Base-by-base conservation (phyloP, 805 yeast species). In the Cyberlindnera lachancei region DNA sequence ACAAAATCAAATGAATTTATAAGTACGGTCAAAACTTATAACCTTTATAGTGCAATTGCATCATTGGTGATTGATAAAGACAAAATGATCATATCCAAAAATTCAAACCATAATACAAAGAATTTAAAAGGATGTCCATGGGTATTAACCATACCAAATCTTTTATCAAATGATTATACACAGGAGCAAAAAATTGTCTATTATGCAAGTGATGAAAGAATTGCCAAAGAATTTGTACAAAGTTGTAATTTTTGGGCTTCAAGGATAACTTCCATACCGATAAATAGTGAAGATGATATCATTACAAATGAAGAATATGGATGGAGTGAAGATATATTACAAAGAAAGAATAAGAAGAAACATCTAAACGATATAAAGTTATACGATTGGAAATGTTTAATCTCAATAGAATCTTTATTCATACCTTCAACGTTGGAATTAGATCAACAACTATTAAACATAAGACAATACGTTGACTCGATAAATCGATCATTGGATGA, bases 201-300 rank as follows among this genome's bases (percentile, higher is more conserved):
- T 23, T 47, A 41, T 31, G 52, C 53, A 3, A 43, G 50, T 22
- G 36, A 36, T 23, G 21, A 37, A 12, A 82, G 77, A 43, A 71
- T 73, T 37, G 92, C 95, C 0, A 58, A 61, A 26, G 81, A 75
- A 48, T 84, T 73, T 55, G 74, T 82, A 13, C 72, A 79, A 44
- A 75, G 90, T 5, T 78, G 92, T 56, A 87, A 86, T 55, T 87
- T 83, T 53, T 87, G 96, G 95, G 84, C 94, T 3, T 83, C 90
- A 2, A 70, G 92, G 42, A 70, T 82, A 23, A 79, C 94, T 6
- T 79, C 87, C 12, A 78, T 84, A 15, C 95, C 95, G 4, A n/a
- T n/a, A n/a, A 66, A 63, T 20, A 38, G 76, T 0, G 82, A 78
- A 46, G 79, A 75, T 34, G 75, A 80, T 40, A 66, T 83, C 20